Conservation (phyloP, 1,284 basidiomycete species). For the Pseudozyma sp. region DNA sequence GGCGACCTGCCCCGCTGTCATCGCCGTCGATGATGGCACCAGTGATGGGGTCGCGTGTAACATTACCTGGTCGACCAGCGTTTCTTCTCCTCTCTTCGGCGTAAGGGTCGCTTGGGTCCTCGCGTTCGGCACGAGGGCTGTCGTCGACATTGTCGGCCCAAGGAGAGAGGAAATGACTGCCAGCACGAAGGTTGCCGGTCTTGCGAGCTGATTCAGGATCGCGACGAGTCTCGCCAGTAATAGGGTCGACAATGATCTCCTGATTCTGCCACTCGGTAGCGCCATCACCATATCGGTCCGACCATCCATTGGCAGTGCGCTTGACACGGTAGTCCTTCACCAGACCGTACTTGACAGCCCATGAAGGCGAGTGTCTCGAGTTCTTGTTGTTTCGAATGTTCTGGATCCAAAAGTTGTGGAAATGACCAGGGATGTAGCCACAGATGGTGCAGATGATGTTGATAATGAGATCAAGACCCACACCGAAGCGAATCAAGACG, state of each 20-base stretch:
- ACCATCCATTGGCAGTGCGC: constrained; percentile 51
- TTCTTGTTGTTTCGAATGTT: constrained; percentile 97
- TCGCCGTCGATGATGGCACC: constrained; percentile 49
- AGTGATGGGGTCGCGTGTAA: constrained; percentile 46
- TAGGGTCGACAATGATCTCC: constrained; percentile 51
- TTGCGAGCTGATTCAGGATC: constrained; percentile 36
- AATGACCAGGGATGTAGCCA: constrained; percentile 75
- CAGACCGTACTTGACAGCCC: constrained; percentile 75
- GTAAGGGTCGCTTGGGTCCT: constrained; percentile 38
- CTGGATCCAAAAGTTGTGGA: constrained; percentile 88
- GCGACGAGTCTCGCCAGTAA: constrained; percentile 51
- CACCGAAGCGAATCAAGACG: constrained; percentile 92
- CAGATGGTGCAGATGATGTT: constrained; percentile 88
- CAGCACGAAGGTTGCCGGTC: constrained; percentile 39
- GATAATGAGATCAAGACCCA: constrained; percentile 91
- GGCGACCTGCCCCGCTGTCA: constrained; percentile 19
- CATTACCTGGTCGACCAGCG: constrained; percentile 27
- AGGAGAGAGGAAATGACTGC: constrained; percentile 40
- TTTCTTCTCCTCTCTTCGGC: constrained; percentile 44
- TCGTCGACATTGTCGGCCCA: constrained; percentile 54
- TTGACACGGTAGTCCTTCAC: constrained; percentile 57
- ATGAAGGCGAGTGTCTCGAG: constrained; percentile 88
- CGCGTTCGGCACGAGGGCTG: constrained; percentile 51
- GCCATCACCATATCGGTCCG: constrained; percentile 47
- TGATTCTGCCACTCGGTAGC: constrained; percentile 37